A percentile compares a stretch with the other conserved stretches of the same genome.
These are phyloP conservation scores for Venturia effusa DNA, from an alignment of 2,329 filamentous ascomycete species.

Conservation along the genomic window DNA sequence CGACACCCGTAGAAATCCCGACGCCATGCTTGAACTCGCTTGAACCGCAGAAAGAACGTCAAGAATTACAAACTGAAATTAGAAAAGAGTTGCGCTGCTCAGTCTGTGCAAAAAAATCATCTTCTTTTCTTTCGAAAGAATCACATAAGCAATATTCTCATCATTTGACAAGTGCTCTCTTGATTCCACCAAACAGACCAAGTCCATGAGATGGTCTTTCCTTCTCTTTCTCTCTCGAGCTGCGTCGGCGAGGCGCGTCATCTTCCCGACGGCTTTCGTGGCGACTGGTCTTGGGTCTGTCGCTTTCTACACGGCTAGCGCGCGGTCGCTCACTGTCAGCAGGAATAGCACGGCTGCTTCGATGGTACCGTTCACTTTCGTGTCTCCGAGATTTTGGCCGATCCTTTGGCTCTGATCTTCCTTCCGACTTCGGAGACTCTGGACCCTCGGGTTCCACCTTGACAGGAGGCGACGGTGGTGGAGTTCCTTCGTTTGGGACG, in stretches of 20 bases:
- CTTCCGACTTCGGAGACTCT: neutral
- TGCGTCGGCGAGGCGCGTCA: neutral
- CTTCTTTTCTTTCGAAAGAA: neutral
- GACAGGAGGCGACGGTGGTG: neutral
- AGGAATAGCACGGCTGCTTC: slow-evolving; percentile 5
- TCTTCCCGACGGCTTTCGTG: neutral
- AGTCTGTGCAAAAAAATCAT: neutral
- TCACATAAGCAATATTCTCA: neutral
- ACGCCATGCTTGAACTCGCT: neutral
- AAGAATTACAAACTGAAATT: neutral
- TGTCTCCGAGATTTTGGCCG: slow-evolving; percentile 4
- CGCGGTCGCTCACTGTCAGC: neutral
- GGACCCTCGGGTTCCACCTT: neutral
- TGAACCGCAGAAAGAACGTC: neutral
- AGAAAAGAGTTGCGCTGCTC: neutral
- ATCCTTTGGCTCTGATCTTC: neutral
- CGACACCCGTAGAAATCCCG: neutral
- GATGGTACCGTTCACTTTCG: slow-evolving; percentile 6
- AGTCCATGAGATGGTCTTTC: neutral
- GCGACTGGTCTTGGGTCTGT: slow-evolving; percentile 7
- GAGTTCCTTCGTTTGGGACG: neutral
- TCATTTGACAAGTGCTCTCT: slow-evolving; percentile 8
- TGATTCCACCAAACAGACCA: slow-evolving; percentile 5
- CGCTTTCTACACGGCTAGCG: neutral
- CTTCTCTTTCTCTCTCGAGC: neutral